Evolutionary conservation across 2,329 filamentous ascomycete species (phyloP).

Genomic region (Trichoderma koningiopsis): DNA sequence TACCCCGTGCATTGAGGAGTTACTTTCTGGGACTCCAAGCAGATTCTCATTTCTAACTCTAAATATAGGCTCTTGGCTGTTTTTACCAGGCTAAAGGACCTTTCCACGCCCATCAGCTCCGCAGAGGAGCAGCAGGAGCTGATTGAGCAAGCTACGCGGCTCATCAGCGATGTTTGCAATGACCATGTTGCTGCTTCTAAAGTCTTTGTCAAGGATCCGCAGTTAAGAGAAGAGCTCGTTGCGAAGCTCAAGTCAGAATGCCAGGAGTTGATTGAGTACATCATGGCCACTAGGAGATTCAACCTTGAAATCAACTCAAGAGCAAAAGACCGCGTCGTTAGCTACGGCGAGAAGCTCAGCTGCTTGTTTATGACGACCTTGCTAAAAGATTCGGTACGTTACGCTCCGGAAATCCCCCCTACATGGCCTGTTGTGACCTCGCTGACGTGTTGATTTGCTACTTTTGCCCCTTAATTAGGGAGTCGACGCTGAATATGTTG

Average conservation of each 20-base stretch:
- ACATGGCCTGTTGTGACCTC: not conserved
- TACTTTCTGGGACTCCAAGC: not conserved
- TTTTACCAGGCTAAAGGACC: conserved; percentile 57
- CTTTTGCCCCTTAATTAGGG: conserved; percentile 51
- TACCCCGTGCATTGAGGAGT: not conserved
- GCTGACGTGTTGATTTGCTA: conserved; percentile 14
- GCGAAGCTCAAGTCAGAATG: conserved; percentile 77
- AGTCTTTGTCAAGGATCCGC: conserved; percentile 59
- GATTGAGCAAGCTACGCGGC: conserved; percentile 65
- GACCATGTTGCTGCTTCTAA: conserved; percentile 79
- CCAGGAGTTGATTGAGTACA: conserved; percentile 74
- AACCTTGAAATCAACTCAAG: conserved; percentile 75
- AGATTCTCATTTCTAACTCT: not conserved
- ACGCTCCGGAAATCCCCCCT: not conserved
- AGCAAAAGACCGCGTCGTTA: conserved; percentile 85
- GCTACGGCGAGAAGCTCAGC: conserved; percentile 93
- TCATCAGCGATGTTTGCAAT: conserved; percentile 78
- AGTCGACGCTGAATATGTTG: conserved; percentile 85
- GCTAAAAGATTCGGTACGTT: conserved; percentile 68
- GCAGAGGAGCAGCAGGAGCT: conserved; percentile 56
- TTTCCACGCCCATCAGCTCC: conserved; percentile 55
- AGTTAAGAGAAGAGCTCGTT: conserved; percentile 61
- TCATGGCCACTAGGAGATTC: conserved; percentile 64
- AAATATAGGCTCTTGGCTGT: conserved; percentile 58
- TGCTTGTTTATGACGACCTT: conserved; percentile 88